phyloP scores from a whole-genome alignment of 2,329 filamentous ascomycete genomes.

The Sclerotinia glacialis region DNA sequence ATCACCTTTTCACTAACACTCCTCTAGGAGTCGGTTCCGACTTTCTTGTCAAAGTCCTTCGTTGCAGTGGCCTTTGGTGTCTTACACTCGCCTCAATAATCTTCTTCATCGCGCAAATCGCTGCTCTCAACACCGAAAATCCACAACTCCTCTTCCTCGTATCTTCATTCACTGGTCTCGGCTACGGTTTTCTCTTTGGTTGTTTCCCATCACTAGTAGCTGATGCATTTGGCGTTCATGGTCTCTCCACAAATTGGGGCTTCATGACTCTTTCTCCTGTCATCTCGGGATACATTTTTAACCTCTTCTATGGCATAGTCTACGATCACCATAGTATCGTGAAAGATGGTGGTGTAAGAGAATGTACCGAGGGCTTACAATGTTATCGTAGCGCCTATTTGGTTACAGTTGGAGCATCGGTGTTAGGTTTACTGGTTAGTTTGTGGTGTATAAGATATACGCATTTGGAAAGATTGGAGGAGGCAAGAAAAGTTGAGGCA shows the following conservation, averaged over 20 bases:
- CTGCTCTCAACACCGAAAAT: constrained; percentile 70
- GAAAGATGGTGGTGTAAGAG: constrained; percentile 64
- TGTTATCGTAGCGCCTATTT: constrained; percentile 83
- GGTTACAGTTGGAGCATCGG: constrained; percentile 70
- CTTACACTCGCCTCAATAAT: constrained; percentile 72
- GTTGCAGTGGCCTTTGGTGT: constrained; percentile 87
- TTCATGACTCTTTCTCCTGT: constrained; percentile 89
- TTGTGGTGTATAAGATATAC: constrained; percentile 60
- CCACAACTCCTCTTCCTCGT: constrained; percentile 75
- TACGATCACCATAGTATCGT: constrained; percentile 78
- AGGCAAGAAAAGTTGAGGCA: constrained; percentile 29
- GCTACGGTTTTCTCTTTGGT: constrained; percentile 90
- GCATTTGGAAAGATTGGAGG: constrained; percentile 27
- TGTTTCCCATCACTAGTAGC: constrained; percentile 88
- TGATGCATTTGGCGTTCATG: constrained; percentile 86
- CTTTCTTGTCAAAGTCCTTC: constrained; percentile 75
- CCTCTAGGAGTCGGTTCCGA: constrained; percentile 76
- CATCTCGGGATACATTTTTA: constrained; percentile 86
- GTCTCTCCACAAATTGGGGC: constrained; percentile 93
- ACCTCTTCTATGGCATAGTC: constrained; percentile 80
- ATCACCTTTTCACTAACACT: constrained; percentile 35
- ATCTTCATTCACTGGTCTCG: constrained; percentile 80
- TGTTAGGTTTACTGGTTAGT: constrained; percentile 65
- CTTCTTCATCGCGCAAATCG: constrained; percentile 77
- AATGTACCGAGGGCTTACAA: constrained; percentile 71